phyloP scores from a whole-genome alignment of 73 alveolate species.

The Tetrahymena malaccensis region DNA sequence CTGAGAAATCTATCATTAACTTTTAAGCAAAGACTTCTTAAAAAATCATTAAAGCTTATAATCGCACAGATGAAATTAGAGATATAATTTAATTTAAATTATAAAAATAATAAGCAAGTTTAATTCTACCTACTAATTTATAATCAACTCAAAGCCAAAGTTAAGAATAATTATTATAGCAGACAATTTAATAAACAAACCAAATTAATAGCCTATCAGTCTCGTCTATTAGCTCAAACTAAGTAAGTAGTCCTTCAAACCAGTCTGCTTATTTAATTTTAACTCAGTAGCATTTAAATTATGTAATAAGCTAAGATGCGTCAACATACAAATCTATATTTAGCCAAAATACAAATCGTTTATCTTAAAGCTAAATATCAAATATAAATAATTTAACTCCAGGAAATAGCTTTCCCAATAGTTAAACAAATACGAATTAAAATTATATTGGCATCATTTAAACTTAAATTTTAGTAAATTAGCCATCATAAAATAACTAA shows the following conservation, averaged over 20 bases:
- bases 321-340: neutral
- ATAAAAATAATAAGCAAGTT: neutral
- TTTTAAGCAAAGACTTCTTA: neutral
- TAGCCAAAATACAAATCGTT: too few species aligned
- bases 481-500: neutral
- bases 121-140: too few species aligned
- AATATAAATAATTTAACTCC: neutral
- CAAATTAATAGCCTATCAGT: too few species aligned
- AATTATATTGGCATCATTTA: neutral
- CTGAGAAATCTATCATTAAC: neutral
- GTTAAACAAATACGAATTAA: neutral
- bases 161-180: too few species aligned
- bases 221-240: neutral
- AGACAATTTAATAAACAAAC: neutral
- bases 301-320: neutral
- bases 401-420: neutral
- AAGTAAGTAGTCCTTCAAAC: neutral
- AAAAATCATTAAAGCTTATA: neutral
- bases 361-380: too few species aligned
- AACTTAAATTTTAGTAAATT: too few species aligned
- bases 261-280: neutral
- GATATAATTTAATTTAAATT: too few species aligned
- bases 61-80: neutral
- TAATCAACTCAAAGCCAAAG: neutral
- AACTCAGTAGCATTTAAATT: neutral